A percentile compares a stretch with the other conserved stretches of the same genome.
phyloP scores from a whole-genome alignment of 1,139 yeast genomes.

The Geotrichum candidum region DNA sequence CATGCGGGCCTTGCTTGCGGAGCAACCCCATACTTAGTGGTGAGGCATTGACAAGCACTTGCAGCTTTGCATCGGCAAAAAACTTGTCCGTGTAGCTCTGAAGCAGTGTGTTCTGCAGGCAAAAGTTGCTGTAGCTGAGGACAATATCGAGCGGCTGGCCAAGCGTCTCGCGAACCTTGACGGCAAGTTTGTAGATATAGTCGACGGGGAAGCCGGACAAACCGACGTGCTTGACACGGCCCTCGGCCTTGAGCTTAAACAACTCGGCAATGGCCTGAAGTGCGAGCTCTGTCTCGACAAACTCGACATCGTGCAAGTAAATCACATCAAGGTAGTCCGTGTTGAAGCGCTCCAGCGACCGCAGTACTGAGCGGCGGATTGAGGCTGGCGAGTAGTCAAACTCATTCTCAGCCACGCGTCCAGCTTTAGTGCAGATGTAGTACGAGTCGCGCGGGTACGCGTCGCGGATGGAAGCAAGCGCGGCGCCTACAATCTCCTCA shows the following conservation, averaged over 20 bases:
- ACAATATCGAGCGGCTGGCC: constrained; percentile 62
- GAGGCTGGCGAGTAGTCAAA: constrained; percentile 66
- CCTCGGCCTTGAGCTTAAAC: constrained; percentile 54
- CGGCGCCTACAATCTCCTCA: constrained; percentile 66
- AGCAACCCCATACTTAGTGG: constrained; percentile 84
- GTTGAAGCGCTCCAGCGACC: constrained; percentile 60
- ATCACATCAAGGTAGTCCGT: constrained; percentile 72
- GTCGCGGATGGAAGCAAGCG: constrained; percentile 42
- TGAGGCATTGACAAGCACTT: constrained; percentile 66
- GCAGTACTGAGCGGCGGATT: constrained; percentile 55
- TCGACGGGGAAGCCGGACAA: constrained; percentile 84
- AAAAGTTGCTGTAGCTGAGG: constrained; percentile 74
- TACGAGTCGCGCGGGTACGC: constrained; percentile 57
- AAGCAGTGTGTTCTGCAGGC: constrained; percentile 68
- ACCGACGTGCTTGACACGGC: constrained; percentile 62
- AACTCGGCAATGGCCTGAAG: constrained; percentile 60
- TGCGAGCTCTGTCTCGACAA: constrained; percentile 52
- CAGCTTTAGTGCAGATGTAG: constrained; percentile 80
- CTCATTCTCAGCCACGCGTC: constrained; percentile 58
- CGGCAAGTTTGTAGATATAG: constrained; percentile 41
- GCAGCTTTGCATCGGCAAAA: constrained; percentile 48
- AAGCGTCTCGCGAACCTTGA: constrained; percentile 35
- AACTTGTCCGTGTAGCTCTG: constrained; percentile 48
- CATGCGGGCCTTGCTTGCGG: constrained; percentile 58
- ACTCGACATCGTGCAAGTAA: constrained; percentile 86